A percentile compares a stretch with the other conserved stretches of the same genome.
Evolutionary conservation across 2,329 filamentous ascomycete genomes (phyloP).

Genomic region (Coniochaeta pulveracea): DNA sequence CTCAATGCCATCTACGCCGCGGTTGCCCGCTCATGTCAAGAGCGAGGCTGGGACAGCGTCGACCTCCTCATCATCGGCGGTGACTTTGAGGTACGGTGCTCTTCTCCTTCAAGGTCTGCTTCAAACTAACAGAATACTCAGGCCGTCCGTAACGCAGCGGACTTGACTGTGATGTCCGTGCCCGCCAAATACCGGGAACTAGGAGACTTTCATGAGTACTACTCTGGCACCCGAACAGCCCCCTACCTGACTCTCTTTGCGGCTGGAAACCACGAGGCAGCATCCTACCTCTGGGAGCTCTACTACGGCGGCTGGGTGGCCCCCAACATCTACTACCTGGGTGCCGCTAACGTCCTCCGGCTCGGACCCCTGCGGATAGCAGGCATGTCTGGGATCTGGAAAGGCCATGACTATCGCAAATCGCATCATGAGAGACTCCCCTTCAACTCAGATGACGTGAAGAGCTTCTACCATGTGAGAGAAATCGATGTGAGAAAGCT

Average conservation of each 20-base stretch:
- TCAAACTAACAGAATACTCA: constrained; percentile 20
- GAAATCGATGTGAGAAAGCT: constrained; percentile 89
- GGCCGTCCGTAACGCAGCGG: constrained; percentile 79
- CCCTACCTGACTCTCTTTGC: constrained; percentile 90
- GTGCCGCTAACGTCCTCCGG: constrained; percentile 78
- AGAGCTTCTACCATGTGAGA: constrained; percentile 78
- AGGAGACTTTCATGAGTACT: constrained; percentile 92
- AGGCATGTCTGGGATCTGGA: constrained; percentile 90
- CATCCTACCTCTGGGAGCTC: constrained; percentile 80
- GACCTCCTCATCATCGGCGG: constrained; percentile 92
- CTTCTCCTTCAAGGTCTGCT: constrained; percentile 5
- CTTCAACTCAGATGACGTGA: constrained; percentile 66
- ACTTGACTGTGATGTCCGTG: constrained; percentile 82
- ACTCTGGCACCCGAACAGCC: constrained; percentile 63
- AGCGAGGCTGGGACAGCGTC: constrained; percentile 67
- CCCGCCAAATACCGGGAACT: constrained; percentile 79
- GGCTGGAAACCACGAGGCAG: constrained; percentile 91
- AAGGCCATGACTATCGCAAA: constrained; percentile 76
- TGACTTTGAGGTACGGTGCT: constrained; percentile 66
- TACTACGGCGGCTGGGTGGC: constrained; percentile 97
- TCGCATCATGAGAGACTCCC: constrained; percentile 78
- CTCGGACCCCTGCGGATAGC: constrained; percentile 80
- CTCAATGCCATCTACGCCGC: constrained; percentile 86
- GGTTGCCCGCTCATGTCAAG: constrained; percentile 54
- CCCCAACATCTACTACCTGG: constrained; percentile 94